Evolutionary conservation across 2,329 filamentous ascomycete species (phyloP).

Genomic region (Monilinia laxa): DNA sequence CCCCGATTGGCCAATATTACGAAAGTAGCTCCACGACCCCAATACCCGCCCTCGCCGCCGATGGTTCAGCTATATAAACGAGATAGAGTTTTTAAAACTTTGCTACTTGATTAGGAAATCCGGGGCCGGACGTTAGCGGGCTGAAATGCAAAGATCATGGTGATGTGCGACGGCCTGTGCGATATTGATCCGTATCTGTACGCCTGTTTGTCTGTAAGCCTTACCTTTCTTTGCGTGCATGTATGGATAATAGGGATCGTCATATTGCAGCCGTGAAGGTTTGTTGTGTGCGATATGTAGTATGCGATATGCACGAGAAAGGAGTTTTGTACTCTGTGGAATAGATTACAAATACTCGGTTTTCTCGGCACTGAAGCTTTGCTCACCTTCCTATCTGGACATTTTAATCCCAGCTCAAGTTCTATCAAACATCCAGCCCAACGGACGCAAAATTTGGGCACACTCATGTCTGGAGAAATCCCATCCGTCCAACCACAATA

Average conservation of each 20-base stretch:
- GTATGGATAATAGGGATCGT: slow-evolving; percentile 1
- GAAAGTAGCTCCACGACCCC: not conserved
- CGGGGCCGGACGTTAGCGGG: not conserved
- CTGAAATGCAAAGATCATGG: not conserved
- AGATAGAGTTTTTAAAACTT: not conserved
- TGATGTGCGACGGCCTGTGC: not conserved
- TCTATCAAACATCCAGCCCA: not conserved
- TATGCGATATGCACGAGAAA: slow-evolving; percentile 8
- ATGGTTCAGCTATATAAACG: not conserved
- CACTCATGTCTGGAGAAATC: not conserved
- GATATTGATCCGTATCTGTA: not conserved
- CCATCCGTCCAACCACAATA: not conserved
- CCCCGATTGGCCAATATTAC: slow-evolving; percentile 11
- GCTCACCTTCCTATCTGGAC: not conserved
- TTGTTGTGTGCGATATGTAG: not conserved
- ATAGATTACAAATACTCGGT: not conserved
- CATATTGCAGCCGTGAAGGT: not conserved
- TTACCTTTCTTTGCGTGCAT: not conserved
- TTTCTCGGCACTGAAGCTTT: not conserved
- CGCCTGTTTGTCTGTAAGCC: not conserved
- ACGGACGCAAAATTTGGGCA: not conserved
- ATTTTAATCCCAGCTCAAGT: not conserved
- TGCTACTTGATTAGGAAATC: slow-evolving; percentile 13
- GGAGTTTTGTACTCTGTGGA: not conserved
- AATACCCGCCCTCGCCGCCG: slow-evolving; percentile 8